These are phyloP conservation scores for Royoungia palumana DNA, from an alignment of 768 basidiomycete species.

Conservation along the genomic window DNA sequence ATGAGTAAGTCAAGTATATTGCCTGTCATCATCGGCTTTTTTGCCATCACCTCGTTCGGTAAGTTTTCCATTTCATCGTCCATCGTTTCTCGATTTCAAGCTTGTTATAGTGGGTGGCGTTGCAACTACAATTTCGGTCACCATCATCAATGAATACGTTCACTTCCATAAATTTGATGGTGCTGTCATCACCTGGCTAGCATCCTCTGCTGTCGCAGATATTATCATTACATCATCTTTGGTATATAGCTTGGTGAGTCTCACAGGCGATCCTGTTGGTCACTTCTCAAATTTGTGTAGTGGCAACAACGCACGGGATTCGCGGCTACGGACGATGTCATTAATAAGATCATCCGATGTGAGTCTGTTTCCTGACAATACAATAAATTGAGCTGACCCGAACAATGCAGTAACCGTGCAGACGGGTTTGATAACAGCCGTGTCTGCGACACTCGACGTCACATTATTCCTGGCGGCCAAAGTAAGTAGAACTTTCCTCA, in stretches of 20 bases:
- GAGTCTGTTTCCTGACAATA: constrained; percentile 3
- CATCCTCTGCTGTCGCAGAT: constrained; percentile 39
- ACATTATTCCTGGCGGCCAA: constrained; percentile 20
- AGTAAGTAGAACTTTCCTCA: constrained; percentile 2
- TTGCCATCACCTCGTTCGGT: constrained; percentile 10
- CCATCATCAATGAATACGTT: constrained; percentile 31
- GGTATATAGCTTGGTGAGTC: constrained; percentile 41
- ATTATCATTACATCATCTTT: constrained; percentile 41
- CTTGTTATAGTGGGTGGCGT: constrained; percentile 32
- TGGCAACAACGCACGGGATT: constrained; percentile 42
- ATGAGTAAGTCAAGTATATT: constrained; percentile 30
- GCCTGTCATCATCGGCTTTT: constrained; percentile 22
- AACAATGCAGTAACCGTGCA: too few species aligned
- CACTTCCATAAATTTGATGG: constrained; percentile 34
- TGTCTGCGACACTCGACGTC: constrained; percentile 20
- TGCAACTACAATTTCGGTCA: constrained; percentile 31
- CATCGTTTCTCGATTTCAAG: background rate
- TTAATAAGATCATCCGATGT: constrained; percentile 44
- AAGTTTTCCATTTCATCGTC: background rate
- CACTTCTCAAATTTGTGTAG: constrained; percentile 18
- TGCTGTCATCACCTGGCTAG: constrained; percentile 41
- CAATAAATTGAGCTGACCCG: too few species aligned
- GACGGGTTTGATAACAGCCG: constrained; percentile 17
- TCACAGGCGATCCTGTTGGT: background rate
- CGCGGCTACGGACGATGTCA: constrained; percentile 31